Percentiles rank a stretch among this genome's conserved stretches.
Conservation (phyloP, 2,329 filamentous ascomycete species). For the Apiospora saccharicola region DNA sequence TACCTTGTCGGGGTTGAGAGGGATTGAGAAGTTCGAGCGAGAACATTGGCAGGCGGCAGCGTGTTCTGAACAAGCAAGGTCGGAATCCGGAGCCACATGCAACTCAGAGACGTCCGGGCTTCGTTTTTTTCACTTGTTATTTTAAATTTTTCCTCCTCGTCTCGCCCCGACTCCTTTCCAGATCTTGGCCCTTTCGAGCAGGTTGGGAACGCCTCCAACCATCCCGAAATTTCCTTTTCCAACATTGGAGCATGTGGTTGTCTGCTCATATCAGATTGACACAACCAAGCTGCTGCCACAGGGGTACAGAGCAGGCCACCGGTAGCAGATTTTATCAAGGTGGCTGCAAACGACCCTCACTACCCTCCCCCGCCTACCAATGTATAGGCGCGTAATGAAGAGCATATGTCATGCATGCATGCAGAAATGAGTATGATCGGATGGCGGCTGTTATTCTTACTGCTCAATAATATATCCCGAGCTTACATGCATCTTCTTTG, state of each 20-base stretch:
- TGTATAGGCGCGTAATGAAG: background rate
- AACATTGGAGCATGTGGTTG: background rate
- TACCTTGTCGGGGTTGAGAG: background rate
- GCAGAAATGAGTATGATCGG: background rate
- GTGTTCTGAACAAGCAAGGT: conserved; percentile 16
- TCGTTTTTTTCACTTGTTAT: background rate
- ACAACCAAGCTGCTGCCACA: background rate
- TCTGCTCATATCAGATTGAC: conserved; percentile 5
- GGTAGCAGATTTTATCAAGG: background rate
- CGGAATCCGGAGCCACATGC: conserved; percentile 2
- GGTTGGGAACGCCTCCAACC: conserved; percentile 15
- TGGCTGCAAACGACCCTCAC: conserved; percentile 7
- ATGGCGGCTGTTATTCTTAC: background rate
- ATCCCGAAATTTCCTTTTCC: conserved; percentile 19
- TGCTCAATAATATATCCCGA: background rate
- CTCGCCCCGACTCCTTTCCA: background rate
- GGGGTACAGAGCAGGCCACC: background rate
- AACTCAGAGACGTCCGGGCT: conserved; percentile 1
- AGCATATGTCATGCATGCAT: background rate
- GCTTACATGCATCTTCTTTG: background rate
- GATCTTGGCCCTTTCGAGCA: background rate
- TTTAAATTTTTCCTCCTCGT: background rate
- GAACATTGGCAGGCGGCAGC: background rate
- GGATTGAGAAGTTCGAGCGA: conserved; percentile 7
- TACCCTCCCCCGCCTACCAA: background rate